A percentile compares a stretch with the other conserved stretches of the same genome.
Evolutionary conservation across 177 flowering plant species (phyloP).

Genomic region (Vitis hybrid): DNA sequence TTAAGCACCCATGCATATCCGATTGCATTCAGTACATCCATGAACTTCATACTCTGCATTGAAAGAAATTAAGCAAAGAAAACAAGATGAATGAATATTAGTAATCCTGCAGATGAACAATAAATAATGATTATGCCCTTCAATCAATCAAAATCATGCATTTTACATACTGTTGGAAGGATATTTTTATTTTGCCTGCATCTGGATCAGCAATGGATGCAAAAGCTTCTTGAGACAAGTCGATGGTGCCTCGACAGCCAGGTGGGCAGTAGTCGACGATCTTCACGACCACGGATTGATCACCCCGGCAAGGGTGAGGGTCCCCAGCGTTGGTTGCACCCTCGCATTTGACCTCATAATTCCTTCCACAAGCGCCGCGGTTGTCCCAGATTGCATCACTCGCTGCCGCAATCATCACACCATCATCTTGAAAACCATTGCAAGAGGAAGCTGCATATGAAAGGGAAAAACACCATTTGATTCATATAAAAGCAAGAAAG

Average conservation of each 20-base stretch:
- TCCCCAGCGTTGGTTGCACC: slow-evolving; percentile 14
- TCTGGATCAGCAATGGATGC: slow-evolving; percentile 15
- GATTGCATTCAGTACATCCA: too few species aligned
- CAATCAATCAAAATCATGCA: too few species aligned
- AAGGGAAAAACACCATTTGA: too few species aligned
- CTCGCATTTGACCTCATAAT: slow-evolving; percentile 13
- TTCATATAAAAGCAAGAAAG: too few species aligned
- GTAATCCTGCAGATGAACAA: too few species aligned
- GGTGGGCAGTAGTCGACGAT: slow-evolving; percentile 12
- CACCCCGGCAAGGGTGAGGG: slow-evolving; percentile 15
- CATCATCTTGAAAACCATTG: slow-evolving; percentile 10
- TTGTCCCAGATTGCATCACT: slow-evolving; percentile 15
- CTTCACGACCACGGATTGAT: not conserved
- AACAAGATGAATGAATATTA: too few species aligned
- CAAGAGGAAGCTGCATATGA: slow-evolving; percentile 21
- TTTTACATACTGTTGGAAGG: slow-evolving; percentile 5
- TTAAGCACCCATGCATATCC: too few species aligned
- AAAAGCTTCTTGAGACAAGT: slow-evolving; percentile 20
- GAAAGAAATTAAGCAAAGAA: too few species aligned
- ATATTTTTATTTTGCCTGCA: slow-evolving; percentile 11
- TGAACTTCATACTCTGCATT: too few species aligned
- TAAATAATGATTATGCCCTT: too few species aligned
- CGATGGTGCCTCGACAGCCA: slow-evolving; percentile 16
- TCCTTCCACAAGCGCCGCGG: slow-evolving; percentile 19
- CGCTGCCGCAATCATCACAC: slow-evolving; percentile 21